Evolutionary conservation across 2,329 filamentous ascomycete species (phyloP), one percentile per base, ranked within the genome.

Genomic region (Samsoniella hepiali): DNA sequence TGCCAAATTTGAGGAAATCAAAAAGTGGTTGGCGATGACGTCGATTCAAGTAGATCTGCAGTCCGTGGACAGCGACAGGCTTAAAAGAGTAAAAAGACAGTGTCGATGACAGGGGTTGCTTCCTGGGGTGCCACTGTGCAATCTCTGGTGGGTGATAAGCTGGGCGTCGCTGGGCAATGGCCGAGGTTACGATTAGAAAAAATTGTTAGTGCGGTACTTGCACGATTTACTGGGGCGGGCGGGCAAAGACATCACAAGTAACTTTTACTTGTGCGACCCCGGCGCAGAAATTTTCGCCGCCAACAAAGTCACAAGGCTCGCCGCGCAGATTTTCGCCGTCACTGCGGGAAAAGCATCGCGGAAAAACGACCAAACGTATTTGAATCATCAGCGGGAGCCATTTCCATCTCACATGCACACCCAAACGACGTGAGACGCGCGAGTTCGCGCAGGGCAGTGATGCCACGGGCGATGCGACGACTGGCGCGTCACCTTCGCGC

Each of bases 171-270:
- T 29, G 45, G 22, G 42, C 22, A 10, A 22, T 27, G 34, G 7
- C 34, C 58, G 36, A 60, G 50, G 45, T 47, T 32, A 44, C 51
- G 55, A 60, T 13, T 38, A 57, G 47, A 59, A 58, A 55, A 71
- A 76, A 76, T 76, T 77, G 75, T 77, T 77, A 77, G 69, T 65
- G 74, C 51, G 71, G 68, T 77, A 77, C 76, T 68, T 60, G 47
- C 45, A 54, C 1, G 3, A 8, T 54, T 53, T 53, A 47, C 5
- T 44, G 62, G 49, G 45, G 15, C 55, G 2, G 10, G 32, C n/a
- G 49, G 49, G 29, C 36, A n/a, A 44, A 51, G 44, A 36, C 36
- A 51, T 15, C 3, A n/a, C 11, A 54, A 47, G 62, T 63, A 58
- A 3, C 32, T 65, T 49, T 67, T 71, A 69, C 69, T 65, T 70